Conservation (phyloP, 208 protist species). For the Trypanosoma melophagium region DNA sequence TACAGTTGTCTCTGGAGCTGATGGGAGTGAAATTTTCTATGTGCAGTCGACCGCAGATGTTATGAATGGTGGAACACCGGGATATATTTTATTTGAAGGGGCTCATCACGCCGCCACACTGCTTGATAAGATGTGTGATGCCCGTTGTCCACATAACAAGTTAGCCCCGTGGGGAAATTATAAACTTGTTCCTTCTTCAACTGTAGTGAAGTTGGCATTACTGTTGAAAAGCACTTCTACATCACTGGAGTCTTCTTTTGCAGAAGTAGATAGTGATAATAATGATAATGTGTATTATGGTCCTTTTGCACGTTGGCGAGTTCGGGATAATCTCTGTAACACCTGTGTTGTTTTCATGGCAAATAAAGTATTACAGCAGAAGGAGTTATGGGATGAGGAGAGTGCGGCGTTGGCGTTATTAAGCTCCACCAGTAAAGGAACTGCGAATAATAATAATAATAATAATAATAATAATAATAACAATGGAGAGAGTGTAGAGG, state of each 20-base stretch:
- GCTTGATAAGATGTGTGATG: slow-evolving; percentile 13
- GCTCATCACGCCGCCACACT: background rate
- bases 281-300: background rate
- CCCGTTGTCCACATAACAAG: slow-evolving; percentile 26
- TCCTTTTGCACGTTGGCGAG: slow-evolving; percentile 11
- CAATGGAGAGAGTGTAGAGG: background rate
- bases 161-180: slow-evolving; percentile 53
- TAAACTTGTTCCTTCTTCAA: slow-evolving; percentile 42
- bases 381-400: slow-evolving; percentile 36
- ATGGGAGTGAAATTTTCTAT: too few species aligned
- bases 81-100: slow-evolving; percentile 6
- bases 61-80: background rate
- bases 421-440: background rate
- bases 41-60: background rate
- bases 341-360: slow-evolving; percentile 47
- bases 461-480: slow-evolving; percentile 5
- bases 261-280: background rate
- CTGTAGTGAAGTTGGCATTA: background rate
- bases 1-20: too few species aligned
- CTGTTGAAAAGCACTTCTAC: slow-evolving; percentile 4
- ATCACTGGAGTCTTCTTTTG: background rate
- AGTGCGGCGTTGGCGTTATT: slow-evolving; percentile 32
- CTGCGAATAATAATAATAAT: background rate
- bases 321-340: slow-evolving; percentile 39
- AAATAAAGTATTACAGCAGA: slow-evolving; percentile 32